Percentiles rank a stretch among this genome's conserved stretches.
These are phyloP conservation scores for Bocquillonia castaneifolia DNA, from an alignment of 441 rosid genomes.

Conservation along the genomic window DNA sequence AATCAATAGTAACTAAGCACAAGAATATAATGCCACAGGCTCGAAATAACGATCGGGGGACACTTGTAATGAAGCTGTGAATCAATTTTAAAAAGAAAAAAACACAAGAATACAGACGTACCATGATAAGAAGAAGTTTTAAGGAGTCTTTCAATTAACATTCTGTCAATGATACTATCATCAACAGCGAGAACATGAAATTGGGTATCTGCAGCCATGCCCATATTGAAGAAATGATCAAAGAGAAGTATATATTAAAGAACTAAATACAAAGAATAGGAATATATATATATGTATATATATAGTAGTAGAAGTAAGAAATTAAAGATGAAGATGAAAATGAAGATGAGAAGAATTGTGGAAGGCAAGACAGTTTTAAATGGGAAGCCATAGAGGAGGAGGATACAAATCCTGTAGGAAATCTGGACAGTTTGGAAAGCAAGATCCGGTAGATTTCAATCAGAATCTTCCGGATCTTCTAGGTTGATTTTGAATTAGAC, in stretches of 20 bases:
- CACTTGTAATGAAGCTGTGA: too few relatives aligned
- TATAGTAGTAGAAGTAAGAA: neutral
- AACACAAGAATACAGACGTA: neutral
- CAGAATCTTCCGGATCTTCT: conserved; percentile 51
- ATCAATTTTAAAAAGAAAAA: neutral
- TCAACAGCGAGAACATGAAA: conserved; percentile 77
- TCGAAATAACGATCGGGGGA: too few relatives aligned
- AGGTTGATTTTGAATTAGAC: conserved; percentile 46
- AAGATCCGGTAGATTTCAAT: conserved; percentile 48
- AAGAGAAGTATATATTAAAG: neutral
- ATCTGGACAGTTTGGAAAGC: conserved; percentile 58
- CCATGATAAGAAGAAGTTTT: conserved; percentile 67
- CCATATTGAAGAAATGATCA: conserved; percentile 26
- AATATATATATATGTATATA: neutral
- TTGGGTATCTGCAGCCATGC: conserved; percentile 26
- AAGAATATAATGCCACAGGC: too few relatives aligned
- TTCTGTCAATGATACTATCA: conserved; percentile 56
- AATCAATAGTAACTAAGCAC: too few relatives aligned
- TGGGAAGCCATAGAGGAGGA: conserved; percentile 18
- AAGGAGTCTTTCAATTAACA: conserved; percentile 61
- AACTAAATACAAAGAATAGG: conserved; percentile 8
- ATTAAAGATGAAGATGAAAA: neutral
- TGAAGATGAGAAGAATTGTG: conserved; percentile 18
- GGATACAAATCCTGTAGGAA: conserved; percentile 25
- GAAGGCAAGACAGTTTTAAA: conserved; percentile 16